phyloP scores from a whole-genome alignment of 2,329 filamentous ascomycete species.

The Cladosporium sp. region DNA sequence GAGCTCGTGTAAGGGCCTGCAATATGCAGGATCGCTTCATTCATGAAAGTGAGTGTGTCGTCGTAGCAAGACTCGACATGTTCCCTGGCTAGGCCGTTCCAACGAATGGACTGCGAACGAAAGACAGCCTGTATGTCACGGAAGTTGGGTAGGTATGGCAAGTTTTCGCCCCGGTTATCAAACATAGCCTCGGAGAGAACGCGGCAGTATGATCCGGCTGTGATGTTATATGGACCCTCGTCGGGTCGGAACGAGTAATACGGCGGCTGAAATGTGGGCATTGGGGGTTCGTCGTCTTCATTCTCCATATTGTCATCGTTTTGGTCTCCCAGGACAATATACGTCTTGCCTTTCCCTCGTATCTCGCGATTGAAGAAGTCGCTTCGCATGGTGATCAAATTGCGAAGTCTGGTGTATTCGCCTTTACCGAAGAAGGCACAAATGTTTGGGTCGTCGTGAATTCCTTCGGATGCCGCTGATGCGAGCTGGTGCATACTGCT shows the following conservation, averaged over 20 bases:
- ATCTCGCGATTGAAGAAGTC: neutral
- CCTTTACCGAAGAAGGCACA: neutral
- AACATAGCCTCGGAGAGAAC: neutral
- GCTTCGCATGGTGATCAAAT: neutral
- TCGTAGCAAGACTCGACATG: neutral
- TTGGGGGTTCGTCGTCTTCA: neutral
- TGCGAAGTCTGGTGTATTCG: neutral
- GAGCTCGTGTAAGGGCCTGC: neutral
- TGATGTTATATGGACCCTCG: neutral
- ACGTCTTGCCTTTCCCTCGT: neutral
- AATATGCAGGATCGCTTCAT: neutral
- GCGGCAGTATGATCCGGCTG: neutral
- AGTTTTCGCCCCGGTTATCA: neutral
- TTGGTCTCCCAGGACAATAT: neutral
- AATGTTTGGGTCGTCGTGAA: neutral
- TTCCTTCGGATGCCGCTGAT: neutral
- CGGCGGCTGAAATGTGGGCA: neutral
- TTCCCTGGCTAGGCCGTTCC: neutral
- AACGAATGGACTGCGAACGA: neutral
- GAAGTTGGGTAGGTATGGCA: neutral
- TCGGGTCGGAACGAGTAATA: neutral
- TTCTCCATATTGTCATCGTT: neutral
- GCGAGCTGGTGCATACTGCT: neutral
- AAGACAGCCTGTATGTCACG: neutral
- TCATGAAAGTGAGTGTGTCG: neutral